phyloP scores from a whole-genome alignment of 2,329 filamentous ascomycete genomes.

The Microdochium paspali region DNA sequence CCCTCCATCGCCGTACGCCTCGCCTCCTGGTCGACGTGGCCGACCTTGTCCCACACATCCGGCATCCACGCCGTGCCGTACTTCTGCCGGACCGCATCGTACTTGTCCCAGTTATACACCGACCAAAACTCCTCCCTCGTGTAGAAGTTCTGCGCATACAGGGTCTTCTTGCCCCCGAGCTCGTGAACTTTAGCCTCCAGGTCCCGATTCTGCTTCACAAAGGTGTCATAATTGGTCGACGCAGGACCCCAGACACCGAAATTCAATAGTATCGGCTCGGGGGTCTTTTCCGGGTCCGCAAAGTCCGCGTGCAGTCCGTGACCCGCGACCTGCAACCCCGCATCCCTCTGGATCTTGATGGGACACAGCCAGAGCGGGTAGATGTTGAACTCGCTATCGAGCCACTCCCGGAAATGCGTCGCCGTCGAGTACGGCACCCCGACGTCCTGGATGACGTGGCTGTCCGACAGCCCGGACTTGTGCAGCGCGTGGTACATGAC shows the following conservation, averaged over 20 bases:
- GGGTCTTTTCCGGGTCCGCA: constrained; percentile 20
- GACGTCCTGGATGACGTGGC: constrained; percentile 58
- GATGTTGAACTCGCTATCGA: constrained; percentile 32
- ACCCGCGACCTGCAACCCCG: constrained; percentile 3
- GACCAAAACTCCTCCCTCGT: constrained; percentile 60
- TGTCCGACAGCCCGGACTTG: constrained; percentile 47
- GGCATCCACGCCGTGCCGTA: constrained; percentile 52
- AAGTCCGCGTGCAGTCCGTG: constrained; percentile 40
- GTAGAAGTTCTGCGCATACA: constrained; percentile 64
- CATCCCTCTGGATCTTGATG: constrained; percentile 30
- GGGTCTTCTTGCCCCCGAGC: constrained; percentile 57
- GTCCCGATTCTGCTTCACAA: constrained; percentile 45
- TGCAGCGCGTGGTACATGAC: constrained; percentile 59
- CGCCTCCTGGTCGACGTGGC: constrained; percentile 32
- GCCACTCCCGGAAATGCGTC: constrained; percentile 35
- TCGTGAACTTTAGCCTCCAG: constrained; percentile 51
- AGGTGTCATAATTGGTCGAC: constrained; percentile 29
- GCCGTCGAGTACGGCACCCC: constrained; percentile 35
- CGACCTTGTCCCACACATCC: constrained; percentile 58
- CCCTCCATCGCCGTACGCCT: constrained; percentile 19
- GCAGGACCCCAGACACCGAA: constrained; percentile 54
- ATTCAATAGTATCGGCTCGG: constrained; percentile 38
- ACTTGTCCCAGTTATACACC: constrained; percentile 50
- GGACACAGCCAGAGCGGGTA: constrained; percentile 51
- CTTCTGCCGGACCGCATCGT: constrained; percentile 46